Base-by-base conservation (phyloP, 129 eudicot species). In the Cynara cardunculus region DNA sequence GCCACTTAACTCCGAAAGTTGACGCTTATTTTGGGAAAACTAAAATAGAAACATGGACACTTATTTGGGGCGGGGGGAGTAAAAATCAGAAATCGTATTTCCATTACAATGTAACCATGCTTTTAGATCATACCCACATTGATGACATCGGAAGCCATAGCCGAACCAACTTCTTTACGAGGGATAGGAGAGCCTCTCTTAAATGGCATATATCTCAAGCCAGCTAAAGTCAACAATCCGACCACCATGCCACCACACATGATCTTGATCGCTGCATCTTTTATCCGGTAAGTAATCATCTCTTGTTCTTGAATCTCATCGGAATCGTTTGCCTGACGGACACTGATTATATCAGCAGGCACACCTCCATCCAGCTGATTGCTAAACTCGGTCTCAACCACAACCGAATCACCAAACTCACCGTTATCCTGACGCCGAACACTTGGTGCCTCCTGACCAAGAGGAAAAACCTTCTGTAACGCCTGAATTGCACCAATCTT, bases 191-290 rank as follows among this genome's bases (percentile, higher is more conserved):
- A 61, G 62, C 83, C 85, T 74, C 75, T 88, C 82, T 87, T 85
- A 26, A 31, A 71, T 7, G 97, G 89, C 10, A 89, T n/a, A 78
- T 87, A 83, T 77, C 82, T 96, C 86, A 92, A 84, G 31, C 91
- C 97, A 61, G 82, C 89, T 78, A 96, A 75, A 82, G 97, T 86
- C 81, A 91, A 49, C 80, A 96, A 69, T 32, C 99, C 98, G 46
- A 92, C 91, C 53, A 92, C 93, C 76, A 92, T 91, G 26, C 97
- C 98, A 4, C 90, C 99, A 87, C 87, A 87, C 96, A 89, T 89
- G 64, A 96, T 90, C 91, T 96, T 96, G 75, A 96, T 87, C 66
- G 91, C 88, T 70, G 91, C 85, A 85, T 89, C 99, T 83, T 92
- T 96, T 56, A 96, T 91, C 78, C 83, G 86, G 41, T 87, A 46